phyloP scores from a whole-genome alignment of 2,329 filamentous ascomycete species.

The Fusarium sambucinum region DNA sequence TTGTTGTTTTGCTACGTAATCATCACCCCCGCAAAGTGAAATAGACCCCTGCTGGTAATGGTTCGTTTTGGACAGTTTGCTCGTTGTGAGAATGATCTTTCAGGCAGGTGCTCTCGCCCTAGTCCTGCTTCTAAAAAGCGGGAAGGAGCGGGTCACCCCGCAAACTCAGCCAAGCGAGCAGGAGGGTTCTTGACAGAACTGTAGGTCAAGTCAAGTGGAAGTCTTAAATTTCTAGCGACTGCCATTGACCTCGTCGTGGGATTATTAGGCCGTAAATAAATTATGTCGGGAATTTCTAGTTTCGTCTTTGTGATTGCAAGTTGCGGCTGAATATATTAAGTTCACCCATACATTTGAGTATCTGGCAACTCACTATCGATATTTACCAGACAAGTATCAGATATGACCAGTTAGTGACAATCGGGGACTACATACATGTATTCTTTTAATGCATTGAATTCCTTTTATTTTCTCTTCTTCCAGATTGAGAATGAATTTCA shows the following conservation, averaged over 20 bases:
- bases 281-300: too few relatives aligned
- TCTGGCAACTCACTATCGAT: not conserved
- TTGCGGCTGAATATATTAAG: not conserved
- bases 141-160: slow-evolving; percentile 23
- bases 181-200: too few relatives aligned
- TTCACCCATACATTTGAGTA: not conserved
- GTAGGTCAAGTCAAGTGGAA: too few relatives aligned
- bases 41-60: slow-evolving; percentile 27
- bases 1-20: slow-evolving; percentile 23
- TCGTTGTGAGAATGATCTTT: slow-evolving; percentile 7
- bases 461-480: not conserved
- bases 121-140: slow-evolving; percentile 19
- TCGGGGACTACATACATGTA: not conserved
- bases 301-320: too few relatives aligned
- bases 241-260: too few relatives aligned
- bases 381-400: not conserved
- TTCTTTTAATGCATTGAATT: not conserved
- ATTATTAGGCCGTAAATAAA: too few relatives aligned
- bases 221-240: too few relatives aligned
- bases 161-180: not conserved
- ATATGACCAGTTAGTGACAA: not conserved
- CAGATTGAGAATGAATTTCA: not conserved
- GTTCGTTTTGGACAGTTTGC: not conserved
- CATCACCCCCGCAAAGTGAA: slow-evolving; percentile 36
- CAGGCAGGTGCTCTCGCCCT: slow-evolving; percentile 25